Percentiles rank a stretch among this genome's conserved stretches.
Evolutionary conservation across 345 rosid species (phyloP).

Genomic region (Populus simonii): DNA sequence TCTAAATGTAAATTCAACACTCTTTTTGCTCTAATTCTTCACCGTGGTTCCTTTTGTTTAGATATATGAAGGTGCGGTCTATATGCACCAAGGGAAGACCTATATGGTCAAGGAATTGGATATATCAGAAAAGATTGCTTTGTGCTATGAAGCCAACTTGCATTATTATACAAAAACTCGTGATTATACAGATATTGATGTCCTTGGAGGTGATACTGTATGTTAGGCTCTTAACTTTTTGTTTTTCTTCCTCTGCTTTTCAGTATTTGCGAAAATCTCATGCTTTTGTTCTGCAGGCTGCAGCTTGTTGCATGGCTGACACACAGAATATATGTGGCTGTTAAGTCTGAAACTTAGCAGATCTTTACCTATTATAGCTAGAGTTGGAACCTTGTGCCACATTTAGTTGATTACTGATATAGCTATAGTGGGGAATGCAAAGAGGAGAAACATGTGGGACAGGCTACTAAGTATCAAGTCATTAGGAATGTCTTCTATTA

Average conservation of each 20-base stretch:
- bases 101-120: conserved; percentile 73
- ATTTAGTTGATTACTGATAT: not conserved
- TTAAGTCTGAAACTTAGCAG: too few relatives aligned
- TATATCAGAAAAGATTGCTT: conserved; percentile 59
- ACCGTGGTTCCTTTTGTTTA: conserved; percentile 20
- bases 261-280: not conserved
- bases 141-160: conserved; percentile 58
- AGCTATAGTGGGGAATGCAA: not conserved
- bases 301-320: not conserved
- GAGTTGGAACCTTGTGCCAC: conserved; percentile 1
- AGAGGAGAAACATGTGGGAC: not conserved
- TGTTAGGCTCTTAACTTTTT: conserved; percentile 24
- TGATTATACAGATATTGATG: conserved; percentile 72
- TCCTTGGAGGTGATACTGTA: conserved; percentile 75
- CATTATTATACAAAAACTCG: conserved; percentile 79
- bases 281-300: conserved; percentile 6
- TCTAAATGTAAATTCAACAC: not conserved
- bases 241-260: not conserved
- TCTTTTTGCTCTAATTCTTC: not conserved
- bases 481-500: not conserved
- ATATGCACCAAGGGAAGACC: conserved; percentile 84
- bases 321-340: too few relatives aligned
- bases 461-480: not conserved
- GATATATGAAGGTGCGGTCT: conserved; percentile 87
- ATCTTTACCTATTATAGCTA: too few relatives aligned